phyloP scores from a whole-genome alignment of 768 basidiomycete species.

The Paxillus involutus region DNA sequence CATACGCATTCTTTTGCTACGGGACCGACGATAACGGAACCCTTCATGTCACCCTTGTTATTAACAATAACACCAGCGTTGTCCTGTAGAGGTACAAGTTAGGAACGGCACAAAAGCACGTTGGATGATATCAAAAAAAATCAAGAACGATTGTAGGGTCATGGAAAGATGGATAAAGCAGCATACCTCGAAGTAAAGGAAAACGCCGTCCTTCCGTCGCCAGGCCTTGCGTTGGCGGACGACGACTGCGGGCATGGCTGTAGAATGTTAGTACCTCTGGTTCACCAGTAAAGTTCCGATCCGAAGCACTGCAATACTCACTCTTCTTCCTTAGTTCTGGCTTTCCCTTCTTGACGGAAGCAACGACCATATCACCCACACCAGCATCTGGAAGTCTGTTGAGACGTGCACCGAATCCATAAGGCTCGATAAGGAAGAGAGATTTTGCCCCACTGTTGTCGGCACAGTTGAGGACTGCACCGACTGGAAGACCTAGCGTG shows the following conservation, averaged over 20 bases:
- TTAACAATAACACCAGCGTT: constrained; percentile 98
- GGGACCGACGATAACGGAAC: constrained; percentile 92
- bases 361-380: constrained; percentile 94
- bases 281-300: not conserved
- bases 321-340: constrained; percentile 99
- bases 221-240: constrained; percentile 98
- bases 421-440: constrained; percentile 92
- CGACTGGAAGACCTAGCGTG: constrained; percentile 91
- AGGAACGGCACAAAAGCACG: not conserved
- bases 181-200: constrained; percentile 94
- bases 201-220: constrained; percentile 97
- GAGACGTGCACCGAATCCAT: constrained; percentile 91
- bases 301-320: constrained; percentile 41
- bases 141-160: not conserved
- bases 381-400: constrained; percentile 97
- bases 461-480: constrained; percentile 94
- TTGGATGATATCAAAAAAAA: too few relatives aligned
- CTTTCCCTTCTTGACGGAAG: constrained; percentile 99
- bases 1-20: constrained; percentile 99
- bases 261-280: constrained; percentile 5
- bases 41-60: constrained; percentile 99
- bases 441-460: constrained; percentile 99
- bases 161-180: not conserved
- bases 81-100: constrained; percentile 49
- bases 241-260: constrained; percentile 96